Conservation (phyloP, 495 filamentous ascomycete species). For the Extremus antarcticus region DNA sequence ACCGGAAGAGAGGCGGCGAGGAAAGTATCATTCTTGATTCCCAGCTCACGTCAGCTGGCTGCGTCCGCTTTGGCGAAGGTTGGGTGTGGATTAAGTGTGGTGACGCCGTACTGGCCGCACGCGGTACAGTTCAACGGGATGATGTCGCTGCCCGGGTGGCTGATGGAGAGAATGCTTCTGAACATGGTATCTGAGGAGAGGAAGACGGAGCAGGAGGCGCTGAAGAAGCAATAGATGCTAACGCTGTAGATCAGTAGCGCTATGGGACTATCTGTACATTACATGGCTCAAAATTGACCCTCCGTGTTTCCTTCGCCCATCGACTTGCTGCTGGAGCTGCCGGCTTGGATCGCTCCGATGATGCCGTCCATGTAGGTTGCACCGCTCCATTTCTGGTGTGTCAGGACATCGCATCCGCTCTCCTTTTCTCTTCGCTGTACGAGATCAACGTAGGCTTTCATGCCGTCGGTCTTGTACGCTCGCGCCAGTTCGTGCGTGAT, state of each 20-base stretch:
- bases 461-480: constrained; percentile 78
- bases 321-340: constrained; percentile 44
- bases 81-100: neutral
- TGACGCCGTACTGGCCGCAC: neutral
- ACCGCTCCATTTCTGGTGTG: constrained; percentile 97
- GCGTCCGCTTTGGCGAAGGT: neutral
- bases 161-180: neutral
- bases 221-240: neutral
- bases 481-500: constrained; percentile 75
- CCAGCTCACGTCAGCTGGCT: neutral
- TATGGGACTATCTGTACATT: neutral
- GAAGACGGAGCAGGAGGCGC: constrained; percentile 1
- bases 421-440: constrained; percentile 87
- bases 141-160: neutral
- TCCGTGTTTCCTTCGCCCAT: constrained; percentile 43
- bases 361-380: constrained; percentile 90
- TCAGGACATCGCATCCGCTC: constrained; percentile 83
- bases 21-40: neutral
- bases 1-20: neutral
- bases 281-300: constrained; percentile 5
- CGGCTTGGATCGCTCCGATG: constrained; percentile 81
- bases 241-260: neutral
- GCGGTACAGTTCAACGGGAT: neutral
- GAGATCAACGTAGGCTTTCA: constrained; percentile 88
- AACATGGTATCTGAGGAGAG: neutral